Conservation (phyloP, 78 protist species). For the Mastigamoeba balamuthi region DNA sequence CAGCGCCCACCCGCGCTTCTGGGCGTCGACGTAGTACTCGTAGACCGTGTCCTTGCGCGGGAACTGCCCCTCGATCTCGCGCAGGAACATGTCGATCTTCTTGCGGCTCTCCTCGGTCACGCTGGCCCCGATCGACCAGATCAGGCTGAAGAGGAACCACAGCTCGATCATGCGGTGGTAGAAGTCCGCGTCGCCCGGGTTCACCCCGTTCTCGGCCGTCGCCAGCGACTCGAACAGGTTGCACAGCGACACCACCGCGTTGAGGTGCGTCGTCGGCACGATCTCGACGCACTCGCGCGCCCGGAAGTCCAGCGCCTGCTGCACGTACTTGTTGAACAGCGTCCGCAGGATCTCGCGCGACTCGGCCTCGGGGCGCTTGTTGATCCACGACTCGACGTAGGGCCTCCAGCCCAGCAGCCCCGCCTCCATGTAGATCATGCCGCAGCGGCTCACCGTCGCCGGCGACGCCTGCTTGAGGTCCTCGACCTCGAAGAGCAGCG, state of each 20-base stretch:
- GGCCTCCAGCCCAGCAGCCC: constrained; percentile 52
- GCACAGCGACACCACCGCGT: constrained; percentile 20
- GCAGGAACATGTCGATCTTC: not conserved
- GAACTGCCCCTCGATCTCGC: not conserved
- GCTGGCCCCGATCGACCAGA: constrained; percentile 61
- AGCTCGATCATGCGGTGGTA: constrained; percentile 18
- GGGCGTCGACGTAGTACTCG: not conserved
- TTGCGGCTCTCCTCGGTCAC: constrained; percentile 10
- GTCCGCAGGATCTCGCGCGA: constrained; percentile 44
- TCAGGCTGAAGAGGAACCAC: constrained; percentile 52
- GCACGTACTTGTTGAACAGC: constrained; percentile 50
- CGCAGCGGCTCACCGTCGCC: constrained; percentile 81
- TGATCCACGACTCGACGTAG: constrained; percentile 48
- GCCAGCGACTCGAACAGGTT: constrained; percentile 48
- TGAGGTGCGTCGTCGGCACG: constrained; percentile 17
- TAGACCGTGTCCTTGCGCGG: constrained; percentile 7
- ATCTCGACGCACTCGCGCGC: constrained; percentile 18
- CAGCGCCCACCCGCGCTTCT: too few relatives aligned
- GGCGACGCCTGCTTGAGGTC: constrained; percentile 86
- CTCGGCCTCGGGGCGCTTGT: constrained; percentile 62
- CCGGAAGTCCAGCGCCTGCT: not conserved
- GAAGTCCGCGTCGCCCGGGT: not conserved
- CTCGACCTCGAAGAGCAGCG: constrained; percentile 76
- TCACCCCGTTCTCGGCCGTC: constrained; percentile 40
- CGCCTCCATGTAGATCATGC: constrained; percentile 79